phyloP scores from a whole-genome alignment of 805 yeast species.

The Yarrowia porcina region DNA sequence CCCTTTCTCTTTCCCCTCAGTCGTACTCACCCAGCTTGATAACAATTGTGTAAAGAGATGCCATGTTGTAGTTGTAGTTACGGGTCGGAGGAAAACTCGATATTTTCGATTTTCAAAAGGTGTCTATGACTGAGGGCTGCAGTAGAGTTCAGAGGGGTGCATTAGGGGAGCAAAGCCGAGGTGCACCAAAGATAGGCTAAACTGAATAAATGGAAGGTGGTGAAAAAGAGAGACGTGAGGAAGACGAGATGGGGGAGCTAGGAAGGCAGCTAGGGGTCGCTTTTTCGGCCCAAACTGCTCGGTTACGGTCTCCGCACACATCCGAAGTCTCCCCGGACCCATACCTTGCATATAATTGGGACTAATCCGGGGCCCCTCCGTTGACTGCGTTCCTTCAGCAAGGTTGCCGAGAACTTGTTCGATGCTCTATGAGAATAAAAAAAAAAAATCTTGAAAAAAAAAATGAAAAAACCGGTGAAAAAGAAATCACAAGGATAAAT shows the following conservation, averaged over 20 bases:
- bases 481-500: too few species aligned
- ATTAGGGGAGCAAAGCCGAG: conserved; percentile 20
- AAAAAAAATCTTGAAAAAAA: too few species aligned
- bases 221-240: background rate
- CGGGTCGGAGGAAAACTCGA: background rate
- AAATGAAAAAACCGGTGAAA: too few species aligned
- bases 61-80: conserved; percentile 26
- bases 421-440: too few species aligned
- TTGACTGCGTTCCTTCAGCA: too few species aligned
- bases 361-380: too few species aligned
- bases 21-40: conserved; percentile 46
- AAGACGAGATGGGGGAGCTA: background rate
- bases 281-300: background rate
- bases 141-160: conserved; percentile 23
- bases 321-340: background rate
- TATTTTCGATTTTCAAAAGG: background rate
- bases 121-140: background rate
- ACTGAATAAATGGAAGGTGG: background rate
- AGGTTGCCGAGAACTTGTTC: too few species aligned
- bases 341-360: background rate
- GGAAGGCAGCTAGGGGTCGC: background rate
- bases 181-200: conserved; percentile 17
- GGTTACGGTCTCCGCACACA: too few species aligned
- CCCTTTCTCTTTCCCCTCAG: background rate
- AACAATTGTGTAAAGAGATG: conserved; percentile 46